Evolutionary conservation across 1,284 basidiomycete species (phyloP), one percentile per base, ranked within the genome.

Genomic region (Sporisorium scitamineum): DNA sequence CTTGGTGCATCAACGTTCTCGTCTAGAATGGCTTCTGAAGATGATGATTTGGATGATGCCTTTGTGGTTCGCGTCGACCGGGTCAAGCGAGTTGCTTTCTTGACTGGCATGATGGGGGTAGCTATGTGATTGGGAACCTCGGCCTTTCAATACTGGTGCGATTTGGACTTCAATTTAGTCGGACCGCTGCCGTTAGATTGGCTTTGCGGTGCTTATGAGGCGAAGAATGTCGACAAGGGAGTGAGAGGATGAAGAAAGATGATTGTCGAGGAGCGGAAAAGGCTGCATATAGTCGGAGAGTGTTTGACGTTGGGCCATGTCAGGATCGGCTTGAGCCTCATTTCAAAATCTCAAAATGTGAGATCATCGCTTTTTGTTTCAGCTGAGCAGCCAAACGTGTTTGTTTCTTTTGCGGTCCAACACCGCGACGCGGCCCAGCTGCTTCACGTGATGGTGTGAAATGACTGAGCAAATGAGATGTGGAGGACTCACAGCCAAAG

Each of bases 381-480:
- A 22, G 41, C 5, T n/a, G 31, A 39, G 54, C 37, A 2, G 37
- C 37, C 5, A 34, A 34, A n/a, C 37, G 37, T 39, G 37, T 50
- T 54, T 62, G 47, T 63, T 55, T 64, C 48, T 42, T 53, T 34
- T 20, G 22, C 24, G 50, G 50, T 37, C 18, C 63, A 75, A 75
- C 67, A 75, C 72, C 72, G 72, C 67, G 72, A 70, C 72, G 72
- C 67, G 67, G 63, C 50, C 37, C 20, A 34, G 45, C 29, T 7
- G 42, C 52, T 68, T 73, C 70, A 73, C 70, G 70, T 73, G 70
- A 73, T 72, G 54, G n/a, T n/a, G n/a, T n/a, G n/a, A n/a, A n/a
- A n/a, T 39, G 18, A 50, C 20, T n/a, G 24, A 50, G 22, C 13
- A 10, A 9, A n/a, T n/a, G n/a, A n/a, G 16, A 70, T 54, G 68